Conservation (phyloP, 257 asterid species). For the Ilex asprella region DNA sequence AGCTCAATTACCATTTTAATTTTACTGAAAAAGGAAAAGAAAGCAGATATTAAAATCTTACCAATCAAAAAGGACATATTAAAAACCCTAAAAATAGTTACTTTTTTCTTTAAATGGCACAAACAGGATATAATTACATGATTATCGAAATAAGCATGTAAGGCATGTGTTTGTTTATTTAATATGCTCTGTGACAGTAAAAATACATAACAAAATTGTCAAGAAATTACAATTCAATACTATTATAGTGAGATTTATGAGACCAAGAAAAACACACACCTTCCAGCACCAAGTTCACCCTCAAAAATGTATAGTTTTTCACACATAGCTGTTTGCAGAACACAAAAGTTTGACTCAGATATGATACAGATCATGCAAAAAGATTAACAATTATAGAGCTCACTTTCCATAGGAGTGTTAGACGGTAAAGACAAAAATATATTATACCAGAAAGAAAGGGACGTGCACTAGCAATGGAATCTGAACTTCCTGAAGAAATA, state of each 20-base stretch:
- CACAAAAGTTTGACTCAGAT: constrained; percentile 19
- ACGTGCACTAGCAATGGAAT: constrained; percentile 52
- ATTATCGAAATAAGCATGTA: background rate
- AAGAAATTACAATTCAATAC: background rate
- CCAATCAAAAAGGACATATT: background rate
- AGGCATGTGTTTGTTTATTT: background rate
- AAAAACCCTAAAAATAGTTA: too few relatives aligned
- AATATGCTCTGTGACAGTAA: background rate
- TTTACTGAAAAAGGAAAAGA: constrained; percentile 53
- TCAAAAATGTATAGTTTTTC: constrained; percentile 53
- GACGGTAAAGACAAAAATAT: constrained; percentile 19
- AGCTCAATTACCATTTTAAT: constrained; percentile 83
- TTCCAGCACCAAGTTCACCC: constrained; percentile 83
- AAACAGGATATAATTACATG: background rate
- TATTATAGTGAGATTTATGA: constrained; percentile 4
- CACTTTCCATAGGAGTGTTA: constrained; percentile 9
- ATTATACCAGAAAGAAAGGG: constrained; percentile 77
- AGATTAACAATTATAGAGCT: too few relatives aligned
- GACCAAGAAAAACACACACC: constrained; percentile 48
- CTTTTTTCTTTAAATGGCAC: too few relatives aligned
- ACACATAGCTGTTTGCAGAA: constrained; percentile 69
- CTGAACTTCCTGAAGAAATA: constrained; percentile 69
- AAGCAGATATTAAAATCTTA: constrained; percentile 2
- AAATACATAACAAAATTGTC: background rate
- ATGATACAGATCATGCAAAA: constrained; percentile 4